Conservation (phyloP, 305 asterid species). For the Petunia hybrid region DNA sequence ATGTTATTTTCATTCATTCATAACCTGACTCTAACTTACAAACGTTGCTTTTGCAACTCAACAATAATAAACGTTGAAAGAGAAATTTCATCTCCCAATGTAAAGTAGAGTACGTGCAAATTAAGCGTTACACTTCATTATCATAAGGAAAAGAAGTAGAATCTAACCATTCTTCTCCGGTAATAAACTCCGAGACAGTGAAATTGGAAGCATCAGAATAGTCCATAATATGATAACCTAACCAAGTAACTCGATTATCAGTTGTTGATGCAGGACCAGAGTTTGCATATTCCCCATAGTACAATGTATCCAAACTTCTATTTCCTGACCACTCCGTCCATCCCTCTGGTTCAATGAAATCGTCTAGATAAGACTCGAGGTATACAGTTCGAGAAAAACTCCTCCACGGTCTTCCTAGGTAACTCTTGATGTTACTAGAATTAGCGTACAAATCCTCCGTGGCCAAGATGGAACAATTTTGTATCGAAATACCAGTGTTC, state of each 20-base stretch:
- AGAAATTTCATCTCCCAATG: too few relatives aligned
- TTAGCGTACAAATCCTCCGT: slow-evolving; percentile 58
- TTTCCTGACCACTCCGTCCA: slow-evolving; percentile 75
- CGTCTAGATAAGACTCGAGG: slow-evolving; percentile 67
- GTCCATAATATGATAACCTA: slow-evolving; percentile 70
- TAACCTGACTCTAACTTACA: too few relatives aligned
- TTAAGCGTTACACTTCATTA: slow-evolving; percentile 49
- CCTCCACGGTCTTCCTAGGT: slow-evolving; percentile 87
- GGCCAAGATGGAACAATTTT: slow-evolving; percentile 74
- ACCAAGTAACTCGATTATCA: slow-evolving; percentile 65
- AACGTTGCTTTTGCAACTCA: too few relatives aligned
- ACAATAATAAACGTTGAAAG: too few relatives aligned
- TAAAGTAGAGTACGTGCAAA: too few relatives aligned
- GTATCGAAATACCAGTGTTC: slow-evolving; percentile 73
- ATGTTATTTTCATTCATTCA: too few relatives aligned
- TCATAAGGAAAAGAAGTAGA: slow-evolving; percentile 91
- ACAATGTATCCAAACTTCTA: slow-evolving; percentile 62
- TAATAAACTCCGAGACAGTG: slow-evolving; percentile 69
- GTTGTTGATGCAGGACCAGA: slow-evolving; percentile 71
- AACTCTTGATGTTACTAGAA: slow-evolving; percentile 52
- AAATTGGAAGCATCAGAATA: slow-evolving; percentile 64
- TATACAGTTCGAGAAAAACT: slow-evolving; percentile 66
- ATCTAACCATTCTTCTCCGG: slow-evolving; percentile 81
- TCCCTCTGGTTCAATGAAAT: slow-evolving; percentile 59
- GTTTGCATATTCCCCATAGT: slow-evolving; percentile 83